phyloP scores from a whole-genome alignment of 2,329 filamentous ascomycete genomes.

The Calonectria pteridis region DNA sequence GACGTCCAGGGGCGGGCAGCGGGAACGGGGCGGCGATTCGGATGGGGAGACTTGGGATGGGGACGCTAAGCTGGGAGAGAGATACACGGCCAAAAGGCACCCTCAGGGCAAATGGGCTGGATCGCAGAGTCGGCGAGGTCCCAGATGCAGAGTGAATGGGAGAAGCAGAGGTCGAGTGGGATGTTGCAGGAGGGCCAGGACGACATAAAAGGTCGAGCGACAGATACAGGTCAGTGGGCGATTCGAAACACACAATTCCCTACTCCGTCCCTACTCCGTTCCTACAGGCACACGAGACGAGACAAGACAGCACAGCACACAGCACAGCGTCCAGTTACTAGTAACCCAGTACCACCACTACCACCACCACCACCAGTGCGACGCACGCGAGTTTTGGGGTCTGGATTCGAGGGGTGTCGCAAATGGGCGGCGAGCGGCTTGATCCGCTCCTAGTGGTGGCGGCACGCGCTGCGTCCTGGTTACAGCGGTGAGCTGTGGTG shows the following conservation, averaged over 20 bases:
- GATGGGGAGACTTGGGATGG: constrained; percentile 15
- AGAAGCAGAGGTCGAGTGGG: constrained; percentile 1
- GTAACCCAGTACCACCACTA: background rate
- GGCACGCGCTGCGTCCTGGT: constrained; percentile 4
- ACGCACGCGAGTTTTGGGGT: constrained; percentile 22
- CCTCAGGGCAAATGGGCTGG: constrained; percentile 19
- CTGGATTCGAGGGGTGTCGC: constrained; percentile 22
- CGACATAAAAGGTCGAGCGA: constrained; percentile 3
- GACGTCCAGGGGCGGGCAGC: constrained; percentile 43
- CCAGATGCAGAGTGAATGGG: background rate
- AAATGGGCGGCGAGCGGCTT: constrained; percentile 33
- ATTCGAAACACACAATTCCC: constrained; percentile 34
- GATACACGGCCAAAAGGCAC: background rate
- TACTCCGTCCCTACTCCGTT: background rate
- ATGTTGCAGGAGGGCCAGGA: background rate
- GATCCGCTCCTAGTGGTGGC: constrained; percentile 28
- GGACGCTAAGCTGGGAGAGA: constrained; percentile 17
- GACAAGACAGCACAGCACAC: background rate
- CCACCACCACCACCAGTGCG: background rate
- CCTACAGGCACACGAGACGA: background rate
- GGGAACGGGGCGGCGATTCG: constrained; percentile 27
- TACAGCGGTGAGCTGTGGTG: constrained; percentile 11
- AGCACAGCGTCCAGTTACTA: background rate
- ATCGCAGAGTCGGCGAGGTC: constrained; percentile 9
- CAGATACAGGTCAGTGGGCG: constrained; percentile 26